phyloP scores from a whole-genome alignment of 306 rosid species.

The Medicago ruthenica region DNA sequence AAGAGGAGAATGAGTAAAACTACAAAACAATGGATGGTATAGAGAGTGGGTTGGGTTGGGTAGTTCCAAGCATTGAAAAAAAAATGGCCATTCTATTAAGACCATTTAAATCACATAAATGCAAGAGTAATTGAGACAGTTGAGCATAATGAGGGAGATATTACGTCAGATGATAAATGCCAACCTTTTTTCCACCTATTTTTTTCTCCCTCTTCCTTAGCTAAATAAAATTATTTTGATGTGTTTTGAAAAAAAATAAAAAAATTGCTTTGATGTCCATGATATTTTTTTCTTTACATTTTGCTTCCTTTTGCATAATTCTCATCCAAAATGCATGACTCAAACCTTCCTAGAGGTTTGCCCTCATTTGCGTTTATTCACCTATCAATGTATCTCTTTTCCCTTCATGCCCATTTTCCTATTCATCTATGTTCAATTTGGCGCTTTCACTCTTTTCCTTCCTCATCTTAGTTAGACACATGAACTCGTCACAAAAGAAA shows the following conservation, averaged over 20 bases:
- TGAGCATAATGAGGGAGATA: slow-evolving; percentile 73
- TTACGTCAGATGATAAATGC: slow-evolving; percentile 84
- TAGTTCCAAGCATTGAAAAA: slow-evolving; percentile 75
- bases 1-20: slow-evolving; percentile 47
- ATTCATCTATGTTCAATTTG: slow-evolving; percentile 12
- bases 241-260: not conserved
- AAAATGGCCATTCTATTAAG: slow-evolving; percentile 65
- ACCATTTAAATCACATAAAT: slow-evolving; percentile 83
- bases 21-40: slow-evolving; percentile 45
- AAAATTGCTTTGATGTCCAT: not conserved
- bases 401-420: slow-evolving; percentile 7
- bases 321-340: slow-evolving; percentile 24
- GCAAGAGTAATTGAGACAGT: slow-evolving; percentile 91
- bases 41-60: slow-evolving; percentile 68
- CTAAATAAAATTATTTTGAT: not conserved
- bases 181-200: slow-evolving; percentile 26
- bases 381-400: slow-evolving; percentile 14
- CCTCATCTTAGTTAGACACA: not conserved
- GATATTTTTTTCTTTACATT: slow-evolving; percentile 21
- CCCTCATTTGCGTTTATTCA: slow-evolving; percentile 16
- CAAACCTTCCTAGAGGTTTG: slow-evolving; percentile 35
- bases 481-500: too few relatives aligned
- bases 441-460: slow-evolving; percentile 33
- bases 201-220: not conserved
- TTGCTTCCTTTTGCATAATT: slow-evolving; percentile 20